A percentile compares a stretch with the other conserved stretches of the same genome.
phyloP scores from a whole-genome alignment of 805 yeast genomes.

The Candida succiphila region DNA sequence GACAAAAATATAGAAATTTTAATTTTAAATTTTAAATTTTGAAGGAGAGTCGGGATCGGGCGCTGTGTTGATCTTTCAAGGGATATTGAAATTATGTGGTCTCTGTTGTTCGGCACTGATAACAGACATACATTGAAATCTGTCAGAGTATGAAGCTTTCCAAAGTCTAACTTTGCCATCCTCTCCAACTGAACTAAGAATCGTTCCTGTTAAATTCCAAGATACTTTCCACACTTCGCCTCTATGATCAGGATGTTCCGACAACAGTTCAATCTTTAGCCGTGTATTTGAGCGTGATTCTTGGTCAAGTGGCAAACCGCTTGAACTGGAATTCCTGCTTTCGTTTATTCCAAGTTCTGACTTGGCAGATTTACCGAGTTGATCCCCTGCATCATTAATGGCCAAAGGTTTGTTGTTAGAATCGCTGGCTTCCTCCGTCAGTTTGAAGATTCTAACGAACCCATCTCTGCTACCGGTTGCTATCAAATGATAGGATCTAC shows the following conservation, averaged over 20 bases:
- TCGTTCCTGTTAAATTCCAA: conserved; percentile 93
- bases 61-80: no score
- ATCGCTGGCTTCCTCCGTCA: conserved; percentile 31
- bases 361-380: conserved; percentile 2
- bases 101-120: conserved; percentile 41
- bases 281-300: not conserved
- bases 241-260: conserved; percentile 21
- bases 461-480: conserved; percentile 98
- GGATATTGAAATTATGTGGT: no score
- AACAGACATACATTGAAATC: conserved; percentile 88
- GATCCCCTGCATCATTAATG: conserved; percentile 5
- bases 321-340: no score
- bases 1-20: no score
- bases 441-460: conserved; percentile 72
- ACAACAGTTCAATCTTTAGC: conserved; percentile 15
- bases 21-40: no score
- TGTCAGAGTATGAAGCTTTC: conserved; percentile 79
- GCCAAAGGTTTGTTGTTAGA: not conserved
- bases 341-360: no score
- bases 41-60: no score
- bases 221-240: conserved; percentile 86
- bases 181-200: conserved; percentile 88
- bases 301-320: no score
- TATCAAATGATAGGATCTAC: conserved; percentile 73
- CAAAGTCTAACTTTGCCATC: conserved; percentile 89